phyloP scores from a whole-genome alignment of 352 stramenopile species.

The Globisporangium cederbergense region DNA sequence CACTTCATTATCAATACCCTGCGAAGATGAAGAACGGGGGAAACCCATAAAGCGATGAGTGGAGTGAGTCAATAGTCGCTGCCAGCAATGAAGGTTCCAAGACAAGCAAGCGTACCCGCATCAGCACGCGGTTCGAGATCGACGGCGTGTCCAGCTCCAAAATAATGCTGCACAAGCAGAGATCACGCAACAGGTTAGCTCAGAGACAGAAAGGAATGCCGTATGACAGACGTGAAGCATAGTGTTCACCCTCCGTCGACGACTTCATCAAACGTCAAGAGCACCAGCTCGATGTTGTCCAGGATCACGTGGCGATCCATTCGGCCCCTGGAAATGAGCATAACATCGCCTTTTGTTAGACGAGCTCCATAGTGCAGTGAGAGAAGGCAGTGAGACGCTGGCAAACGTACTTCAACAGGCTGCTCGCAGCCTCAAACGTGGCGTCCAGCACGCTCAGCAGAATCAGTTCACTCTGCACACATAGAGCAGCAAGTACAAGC shows the following conservation, averaged over 20 bases:
- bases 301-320: conserved; percentile 88
- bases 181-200: not conserved
- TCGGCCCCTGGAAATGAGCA: conserved; percentile 41
- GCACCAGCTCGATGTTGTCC: conserved; percentile 89
- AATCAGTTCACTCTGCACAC: conserved; percentile 84
- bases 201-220: not conserved
- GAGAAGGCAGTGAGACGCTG: not conserved
- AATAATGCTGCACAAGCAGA: conserved; percentile 59
- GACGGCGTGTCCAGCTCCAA: conserved; percentile 86
- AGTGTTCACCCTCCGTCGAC: conserved; percentile 76
- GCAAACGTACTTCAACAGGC: conserved; percentile 76
- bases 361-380: not conserved
- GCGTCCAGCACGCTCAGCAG: conserved; percentile 82
- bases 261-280: conserved; percentile 89
- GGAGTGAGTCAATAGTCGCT: not conserved
- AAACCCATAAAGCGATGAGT: not conserved
- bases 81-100: not conserved
- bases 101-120: conserved; percentile 67
- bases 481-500: not conserved
- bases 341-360: not conserved
- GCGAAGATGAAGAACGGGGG: not conserved
- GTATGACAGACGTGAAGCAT: not conserved
- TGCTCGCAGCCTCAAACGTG: conserved; percentile 82
- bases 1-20: conserved; percentile 88
- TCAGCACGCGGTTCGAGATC: conserved; percentile 89